Evolutionary conservation across 1,139 yeast species (phyloP).

Genomic region (Suhomyces bokatorum): DNA sequence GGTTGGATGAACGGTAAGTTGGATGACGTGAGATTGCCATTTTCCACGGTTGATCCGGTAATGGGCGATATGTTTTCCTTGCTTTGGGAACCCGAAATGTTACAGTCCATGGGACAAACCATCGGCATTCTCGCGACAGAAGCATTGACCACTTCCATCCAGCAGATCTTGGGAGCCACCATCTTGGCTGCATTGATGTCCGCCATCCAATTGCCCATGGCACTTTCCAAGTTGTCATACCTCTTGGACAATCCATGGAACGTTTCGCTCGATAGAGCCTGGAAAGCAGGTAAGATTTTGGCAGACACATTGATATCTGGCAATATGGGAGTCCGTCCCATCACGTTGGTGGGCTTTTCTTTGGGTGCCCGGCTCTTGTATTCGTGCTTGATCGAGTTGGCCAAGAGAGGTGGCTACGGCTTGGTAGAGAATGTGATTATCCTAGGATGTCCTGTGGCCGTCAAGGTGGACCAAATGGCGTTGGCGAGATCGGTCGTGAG

Average conservation of each 20-base stretch:
- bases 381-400: conserved; percentile 85
- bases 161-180: conserved; percentile 92
- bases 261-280: conserved; percentile 93
- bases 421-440: conserved; percentile 84
- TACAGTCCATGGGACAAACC: conserved; percentile 94
- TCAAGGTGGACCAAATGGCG: conserved; percentile 74
- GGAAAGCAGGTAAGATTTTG: conserved; percentile 90
- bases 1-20: conserved; percentile 98
- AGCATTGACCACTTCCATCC: conserved; percentile 87
- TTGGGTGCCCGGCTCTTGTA: conserved; percentile 91
- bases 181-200: conserved; percentile 91
- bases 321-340: conserved; percentile 89
- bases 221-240: conserved; percentile 83
- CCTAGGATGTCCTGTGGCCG: conserved; percentile 87
- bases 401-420: conserved; percentile 84
- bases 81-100: conserved; percentile 98
- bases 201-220: conserved; percentile 93
- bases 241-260: conserved; percentile 97
- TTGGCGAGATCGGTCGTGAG: conserved; percentile 85
- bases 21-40: conserved; percentile 96
- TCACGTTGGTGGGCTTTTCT: conserved; percentile 90
- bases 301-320: conserved; percentile 90
- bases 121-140: conserved; percentile 91
- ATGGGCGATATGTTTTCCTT: conserved; percentile 95
- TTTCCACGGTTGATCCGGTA: conserved; percentile 93